These are phyloP conservation scores for Populus trichocarpa DNA, from an alignment of 441 rosid genomes.

Conservation along the genomic window DNA sequence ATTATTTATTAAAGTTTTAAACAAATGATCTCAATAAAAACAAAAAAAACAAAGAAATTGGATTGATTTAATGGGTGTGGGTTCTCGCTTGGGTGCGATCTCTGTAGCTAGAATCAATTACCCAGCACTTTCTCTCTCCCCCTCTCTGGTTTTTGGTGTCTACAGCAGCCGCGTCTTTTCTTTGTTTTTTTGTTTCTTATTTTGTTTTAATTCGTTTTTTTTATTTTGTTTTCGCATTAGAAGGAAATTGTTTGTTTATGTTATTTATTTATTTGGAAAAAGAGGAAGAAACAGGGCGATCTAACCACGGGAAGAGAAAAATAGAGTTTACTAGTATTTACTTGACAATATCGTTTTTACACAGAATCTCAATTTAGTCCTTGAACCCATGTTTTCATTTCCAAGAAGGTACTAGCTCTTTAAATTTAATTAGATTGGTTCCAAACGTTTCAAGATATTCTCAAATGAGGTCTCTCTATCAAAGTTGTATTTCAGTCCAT, in stretches of 20 bases:
- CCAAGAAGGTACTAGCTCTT: too few species aligned
- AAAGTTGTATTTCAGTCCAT: too few species aligned
- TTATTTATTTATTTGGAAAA: not conserved
- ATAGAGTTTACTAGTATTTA: not conserved
- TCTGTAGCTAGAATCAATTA: conserved; percentile 25
- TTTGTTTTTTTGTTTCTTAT: conserved; percentile 9
- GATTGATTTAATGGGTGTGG: not conserved
- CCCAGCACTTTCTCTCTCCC: conserved; percentile 16
- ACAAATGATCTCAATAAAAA: conserved; percentile 1
- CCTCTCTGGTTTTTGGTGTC: conserved; percentile 38
- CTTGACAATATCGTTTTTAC: not conserved
- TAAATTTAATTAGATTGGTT: too few species aligned
- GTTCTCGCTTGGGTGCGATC: conserved; percentile 22
- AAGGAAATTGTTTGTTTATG: not conserved
- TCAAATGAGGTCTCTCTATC: too few species aligned
- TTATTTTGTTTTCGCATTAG: not conserved
- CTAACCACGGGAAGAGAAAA: not conserved
- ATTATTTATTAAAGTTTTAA: not conserved
- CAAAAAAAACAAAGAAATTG: not conserved
- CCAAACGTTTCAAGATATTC: too few species aligned
- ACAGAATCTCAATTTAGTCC: too few species aligned
- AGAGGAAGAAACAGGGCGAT: not conserved
- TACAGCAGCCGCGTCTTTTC: conserved; percentile 43
- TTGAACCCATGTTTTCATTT: too few species aligned
- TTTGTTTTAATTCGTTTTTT: not conserved